phyloP scores from a whole-genome alignment of 1,139 yeast species.

The Casaregolazyma suthepensis region DNA sequence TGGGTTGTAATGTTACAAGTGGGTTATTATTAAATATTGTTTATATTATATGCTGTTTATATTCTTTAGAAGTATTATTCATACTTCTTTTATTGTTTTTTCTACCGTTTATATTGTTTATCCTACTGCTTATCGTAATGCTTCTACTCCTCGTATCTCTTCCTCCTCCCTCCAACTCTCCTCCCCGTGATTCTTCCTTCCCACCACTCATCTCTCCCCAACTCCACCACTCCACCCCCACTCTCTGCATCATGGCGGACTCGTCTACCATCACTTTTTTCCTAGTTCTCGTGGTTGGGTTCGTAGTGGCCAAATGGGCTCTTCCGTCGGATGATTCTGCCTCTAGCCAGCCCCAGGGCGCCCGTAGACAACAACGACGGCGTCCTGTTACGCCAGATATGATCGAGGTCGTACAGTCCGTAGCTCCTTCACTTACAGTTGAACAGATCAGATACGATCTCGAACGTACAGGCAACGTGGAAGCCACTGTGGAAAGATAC shows the following conservation, averaged over 20 bases:
- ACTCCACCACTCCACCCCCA: background rate
- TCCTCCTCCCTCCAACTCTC: too few species aligned
- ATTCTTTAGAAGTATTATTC: too few species aligned
- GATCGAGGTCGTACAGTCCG: slow-evolving; percentile 79
- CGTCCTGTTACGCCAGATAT: slow-evolving; percentile 69
- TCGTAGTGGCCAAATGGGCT: slow-evolving; percentile 19
- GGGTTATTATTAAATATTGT: too few species aligned
- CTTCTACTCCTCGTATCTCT: too few species aligned
- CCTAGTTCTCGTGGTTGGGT: slow-evolving; percentile 17
- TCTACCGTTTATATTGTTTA: too few species aligned
- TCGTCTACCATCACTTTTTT: slow-evolving; percentile 17
- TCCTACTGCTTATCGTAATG: too few species aligned
- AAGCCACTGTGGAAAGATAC: slow-evolving; percentile 66
- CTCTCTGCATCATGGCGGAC: slow-evolving; percentile 7
- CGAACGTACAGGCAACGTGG: slow-evolving; percentile 71
- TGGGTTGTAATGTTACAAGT: too few species aligned
- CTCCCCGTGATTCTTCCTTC: too few species aligned
- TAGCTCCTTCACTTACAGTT: slow-evolving; percentile 66
- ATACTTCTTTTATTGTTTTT: too few species aligned
- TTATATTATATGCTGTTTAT: too few species aligned
- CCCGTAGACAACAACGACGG: slow-evolving; percentile 10
- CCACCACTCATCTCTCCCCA: background rate
- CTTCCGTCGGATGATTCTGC: slow-evolving; percentile 4
- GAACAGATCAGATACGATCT: slow-evolving; percentile 56
- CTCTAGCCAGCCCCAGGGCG: background rate